Conservation (phyloP, 2,329 filamentous ascomycete genomes). For the Albifimbria verrucaria region DNA sequence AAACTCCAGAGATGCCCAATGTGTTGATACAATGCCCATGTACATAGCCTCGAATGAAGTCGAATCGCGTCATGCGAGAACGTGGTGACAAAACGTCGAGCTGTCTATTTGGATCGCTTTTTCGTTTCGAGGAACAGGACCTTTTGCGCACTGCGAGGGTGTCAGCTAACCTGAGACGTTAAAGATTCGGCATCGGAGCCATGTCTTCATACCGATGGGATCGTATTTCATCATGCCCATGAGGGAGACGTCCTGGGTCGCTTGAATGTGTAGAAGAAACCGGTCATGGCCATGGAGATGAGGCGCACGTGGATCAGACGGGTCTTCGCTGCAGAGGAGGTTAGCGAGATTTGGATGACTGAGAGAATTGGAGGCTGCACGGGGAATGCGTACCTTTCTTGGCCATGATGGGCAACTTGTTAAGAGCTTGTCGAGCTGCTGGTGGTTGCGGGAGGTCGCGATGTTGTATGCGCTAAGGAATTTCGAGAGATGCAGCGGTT, state of each 20-base stretch:
- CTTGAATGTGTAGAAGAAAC: conserved; percentile 90
- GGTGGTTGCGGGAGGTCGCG: conserved; percentile 1
- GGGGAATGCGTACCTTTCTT: conserved; percentile 17
- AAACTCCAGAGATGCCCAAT: conserved; percentile 29
- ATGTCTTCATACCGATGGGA: conserved; percentile 68
- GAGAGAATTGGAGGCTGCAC: not conserved
- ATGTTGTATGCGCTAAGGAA: not conserved
- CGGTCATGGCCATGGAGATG: conserved; percentile 97
- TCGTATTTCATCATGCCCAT: conserved; percentile 99
- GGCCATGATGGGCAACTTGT: conserved; percentile 14
- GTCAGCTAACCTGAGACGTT: not conserved
- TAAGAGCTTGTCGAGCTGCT: not conserved
- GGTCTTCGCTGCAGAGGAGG: conserved; percentile 65
- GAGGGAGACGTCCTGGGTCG: conserved; percentile 75
- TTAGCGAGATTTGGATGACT: not conserved
- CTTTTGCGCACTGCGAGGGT: conserved; percentile 73
- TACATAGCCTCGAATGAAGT: conserved; percentile 1
- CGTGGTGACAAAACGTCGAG: not conserved
- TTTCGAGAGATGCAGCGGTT: not conserved
- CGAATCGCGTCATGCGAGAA: conserved; percentile 5
- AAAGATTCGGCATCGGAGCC: not conserved
- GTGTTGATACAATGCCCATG: conserved; percentile 22
- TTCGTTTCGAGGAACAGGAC: conserved; percentile 95
- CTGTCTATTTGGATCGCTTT: conserved; percentile 35
- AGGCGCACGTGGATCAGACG: conserved; percentile 91